Conservation (phyloP, 1,284 basidiomycete species). For the Microbotryomycetes sp. region DNA sequence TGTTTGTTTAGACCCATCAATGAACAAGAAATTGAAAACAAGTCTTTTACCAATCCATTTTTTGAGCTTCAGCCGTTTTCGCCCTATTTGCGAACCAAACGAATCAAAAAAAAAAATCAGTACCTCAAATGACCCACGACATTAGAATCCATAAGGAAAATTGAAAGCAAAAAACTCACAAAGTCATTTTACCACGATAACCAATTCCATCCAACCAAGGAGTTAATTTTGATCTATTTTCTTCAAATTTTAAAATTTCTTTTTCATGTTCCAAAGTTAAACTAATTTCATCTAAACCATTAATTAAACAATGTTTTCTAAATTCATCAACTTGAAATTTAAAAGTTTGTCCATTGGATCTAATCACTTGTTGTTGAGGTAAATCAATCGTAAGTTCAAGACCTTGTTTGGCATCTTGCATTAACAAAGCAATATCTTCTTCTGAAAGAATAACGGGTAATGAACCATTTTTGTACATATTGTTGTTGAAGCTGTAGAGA, state of each 20-base stretch:
- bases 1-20: no score
- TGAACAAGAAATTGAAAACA: no score
- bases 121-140: neutral
- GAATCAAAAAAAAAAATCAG: neutral
- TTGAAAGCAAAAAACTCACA: slow-evolving; percentile 23
- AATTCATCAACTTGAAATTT: slow-evolving; percentile 77
- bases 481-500: slow-evolving; percentile 48
- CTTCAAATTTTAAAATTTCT: slow-evolving; percentile 69
- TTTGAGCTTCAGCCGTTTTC: neutral
- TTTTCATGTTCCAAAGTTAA: slow-evolving; percentile 73
- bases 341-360: slow-evolving; percentile 67
- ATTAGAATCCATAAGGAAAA: neutral
- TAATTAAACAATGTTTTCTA: slow-evolving; percentile 82
- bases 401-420: slow-evolving; percentile 71
- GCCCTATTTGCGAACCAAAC: no score
- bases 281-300: slow-evolving; percentile 89
- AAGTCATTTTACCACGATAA: slow-evolving; percentile 52
- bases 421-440: slow-evolving; percentile 66
- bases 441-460: slow-evolving; percentile 73
- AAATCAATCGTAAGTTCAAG: slow-evolving; percentile 82
- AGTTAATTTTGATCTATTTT: slow-evolving; percentile 65
- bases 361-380: slow-evolving; percentile 74
- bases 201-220: slow-evolving; percentile 87
- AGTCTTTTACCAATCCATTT: neutral
- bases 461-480: slow-evolving; percentile 96